Conservation (phyloP, 768 basidiomycete species). For the Leucosporidium creatinivorum region DNA sequence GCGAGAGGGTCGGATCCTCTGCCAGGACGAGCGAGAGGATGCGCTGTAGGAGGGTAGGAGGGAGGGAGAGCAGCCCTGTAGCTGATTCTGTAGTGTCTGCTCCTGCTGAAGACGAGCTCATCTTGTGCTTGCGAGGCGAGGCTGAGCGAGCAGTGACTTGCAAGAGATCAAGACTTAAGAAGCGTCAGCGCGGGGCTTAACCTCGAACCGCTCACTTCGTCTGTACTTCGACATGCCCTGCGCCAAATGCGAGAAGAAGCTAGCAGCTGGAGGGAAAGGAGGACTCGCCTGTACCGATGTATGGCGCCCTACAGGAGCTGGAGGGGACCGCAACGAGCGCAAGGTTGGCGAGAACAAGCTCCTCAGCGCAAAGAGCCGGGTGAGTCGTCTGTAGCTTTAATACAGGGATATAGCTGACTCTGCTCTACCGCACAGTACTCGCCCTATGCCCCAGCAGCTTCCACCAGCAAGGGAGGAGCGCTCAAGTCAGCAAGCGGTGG, state of each 20-base stretch:
- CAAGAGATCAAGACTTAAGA: too few relatives aligned
- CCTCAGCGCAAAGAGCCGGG: neutral
- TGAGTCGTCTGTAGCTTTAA: too few relatives aligned
- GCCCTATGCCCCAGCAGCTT: conserved; percentile 23
- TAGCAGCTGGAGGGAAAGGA: neutral
- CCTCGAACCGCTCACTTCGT: too few relatives aligned
- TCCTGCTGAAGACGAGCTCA: too few relatives aligned
- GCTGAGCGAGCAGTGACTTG: too few relatives aligned
- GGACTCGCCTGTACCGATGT: conserved; percentile 17
- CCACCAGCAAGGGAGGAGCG: neutral
- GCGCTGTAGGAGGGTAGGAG: conserved; percentile 5
- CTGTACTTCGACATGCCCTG: conserved; percentile 13
- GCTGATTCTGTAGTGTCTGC: too few relatives aligned
- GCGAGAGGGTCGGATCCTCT: neutral
- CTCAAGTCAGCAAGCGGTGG: neutral
- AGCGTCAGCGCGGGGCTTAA: too few relatives aligned
- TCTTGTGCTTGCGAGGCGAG: too few relatives aligned
- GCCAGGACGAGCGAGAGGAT: conserved; percentile 1
- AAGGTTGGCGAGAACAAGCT: conserved; percentile 34
- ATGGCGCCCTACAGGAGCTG: conserved; percentile 8
- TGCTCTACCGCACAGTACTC: conserved; percentile 18
- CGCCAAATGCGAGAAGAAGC: conserved; percentile 32
- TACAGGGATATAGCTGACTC: too few relatives aligned
- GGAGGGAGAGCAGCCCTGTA: neutral
- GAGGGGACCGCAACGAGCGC: conserved; percentile 15